Conservation (phyloP, 148 eudicot species). For the Rhododendron henanense region DNA sequence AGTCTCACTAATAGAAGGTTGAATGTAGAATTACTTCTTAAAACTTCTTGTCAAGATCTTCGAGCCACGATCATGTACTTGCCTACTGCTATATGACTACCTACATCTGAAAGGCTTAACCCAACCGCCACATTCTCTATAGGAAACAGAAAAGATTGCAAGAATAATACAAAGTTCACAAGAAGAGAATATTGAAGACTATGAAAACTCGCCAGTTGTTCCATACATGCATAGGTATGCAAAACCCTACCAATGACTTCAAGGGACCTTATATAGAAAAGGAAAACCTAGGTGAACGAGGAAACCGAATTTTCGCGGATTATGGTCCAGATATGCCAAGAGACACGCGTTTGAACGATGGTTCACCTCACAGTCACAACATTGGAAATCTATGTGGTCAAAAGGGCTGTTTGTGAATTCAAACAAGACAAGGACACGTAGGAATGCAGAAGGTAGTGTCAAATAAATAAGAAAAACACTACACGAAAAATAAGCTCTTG, state of each 20-base stretch:
- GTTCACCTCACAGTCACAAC: not conserved
- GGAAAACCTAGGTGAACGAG: not conserved
- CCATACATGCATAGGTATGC: not conserved
- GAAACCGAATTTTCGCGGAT: not conserved
- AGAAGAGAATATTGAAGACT: not conserved
- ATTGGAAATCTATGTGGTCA: not conserved
- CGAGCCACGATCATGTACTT: not conserved
- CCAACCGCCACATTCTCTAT: not conserved
- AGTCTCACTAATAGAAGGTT: not conserved
- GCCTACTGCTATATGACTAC: not conserved
- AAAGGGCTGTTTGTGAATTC: not conserved
- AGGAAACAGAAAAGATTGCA: not conserved
- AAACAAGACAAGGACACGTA: not conserved
- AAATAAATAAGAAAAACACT: not conserved
- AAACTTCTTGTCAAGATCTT: not conserved
- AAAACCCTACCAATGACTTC: not conserved
- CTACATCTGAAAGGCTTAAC: slow-evolving; percentile 1
- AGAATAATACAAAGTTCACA: not conserved
- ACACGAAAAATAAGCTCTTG: not conserved
- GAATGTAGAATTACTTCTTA: not conserved
- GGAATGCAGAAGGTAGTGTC: not conserved
- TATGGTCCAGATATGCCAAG: not conserved
- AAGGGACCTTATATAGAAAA: not conserved
- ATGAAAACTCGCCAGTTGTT: not conserved
- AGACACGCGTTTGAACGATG: not conserved